Base-by-base conservation (phyloP, 2,329 filamentous ascomycete genomes). In the Talaromyces sp. region DNA sequence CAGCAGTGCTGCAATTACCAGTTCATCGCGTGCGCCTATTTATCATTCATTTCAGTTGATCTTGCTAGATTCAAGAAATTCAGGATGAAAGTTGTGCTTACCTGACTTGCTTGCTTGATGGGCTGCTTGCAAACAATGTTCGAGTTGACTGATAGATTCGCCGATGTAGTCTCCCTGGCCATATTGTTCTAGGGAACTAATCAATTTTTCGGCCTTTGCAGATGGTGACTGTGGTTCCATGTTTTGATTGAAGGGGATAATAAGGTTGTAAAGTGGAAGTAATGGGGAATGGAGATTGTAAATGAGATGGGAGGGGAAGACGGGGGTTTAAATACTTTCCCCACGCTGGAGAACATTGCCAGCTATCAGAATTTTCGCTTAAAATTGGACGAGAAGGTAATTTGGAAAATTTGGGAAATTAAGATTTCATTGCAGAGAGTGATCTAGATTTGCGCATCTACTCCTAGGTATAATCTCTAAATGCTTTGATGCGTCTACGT, bases 1-100 rank as follows among this genome's bases (percentile, higher is more conserved):
- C 4, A 77, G 64, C 9, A 77, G 59, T 7, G 74, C 70, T 0
- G 73, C 75, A 20, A 74, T 62, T 3, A 75, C 56, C 3, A 70
- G 67, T 6, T 67, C 57, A 10, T 57, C 55, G 6, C 50, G 47
- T 9, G 61, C 61, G 13, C 57, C 65, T 68, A 35, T 48, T 5
- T n/a, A n/a, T n/a, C n/a, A n/a, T n/a, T n/a, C n/a, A n/a, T n/a
- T n/a, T n/a, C n/a, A n/a, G n/a, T n/a, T n/a, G n/a, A n/a, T n/a
- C n/a, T n/a, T n/a, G n/a, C n/a, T n/a, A n/a, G n/a, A n/a, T n/a
- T n/a, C n/a, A n/a, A n/a, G n/a, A n/a, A n/a, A n/a, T n/a, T n/a
- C n/a, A n/a, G n/a, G n/a, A n/a, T n/a, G n/a, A n/a, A n/a, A n/a
- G n/a, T 17, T 30, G 24, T 13, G 4, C 52, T 24, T 49, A 67